Evolutionary conservation across 1,284 basidiomycete species (phyloP), one percentile per base, ranked within the genome.

Genomic region (Neonothopanus nambi): DNA sequence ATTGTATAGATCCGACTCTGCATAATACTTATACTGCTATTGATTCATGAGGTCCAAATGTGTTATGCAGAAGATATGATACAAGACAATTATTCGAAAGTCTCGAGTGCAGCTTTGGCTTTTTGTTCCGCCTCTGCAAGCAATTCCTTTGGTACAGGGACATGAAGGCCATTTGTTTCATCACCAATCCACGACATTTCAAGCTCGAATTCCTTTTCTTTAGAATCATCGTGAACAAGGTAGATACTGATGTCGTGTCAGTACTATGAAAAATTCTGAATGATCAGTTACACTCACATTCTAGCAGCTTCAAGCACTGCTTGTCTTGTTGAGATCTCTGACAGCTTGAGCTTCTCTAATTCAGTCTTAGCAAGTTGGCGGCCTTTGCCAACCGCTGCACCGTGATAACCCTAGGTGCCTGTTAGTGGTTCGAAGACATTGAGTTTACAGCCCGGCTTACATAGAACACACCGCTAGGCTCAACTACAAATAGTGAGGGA

Each of bases 181-280:
- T 86, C 80, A 26, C 94, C 86, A 56, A 98, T 85, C 97, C 97
- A 99, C 36, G 95, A 93, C 80, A 99, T 84, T 71, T 99, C 97
- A 21, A 99, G 82, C 70, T 99, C 97, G 63, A 99, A 99, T 51
- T 95, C 91, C 68, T 97, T 97, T 74, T 99, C 96, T 70, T 98
- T 98, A 54, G 91, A 80, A 63, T 99, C 97, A 60, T 99, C 96
- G 67, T 99, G 97, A 13, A 97, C 95, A 53, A 95, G 84, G 74
- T 98, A 95, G 68, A 99, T 96, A 68, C 95, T 98, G 3, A 39
- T 20, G 36, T 38, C 50, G 21, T 26, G 38, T 40, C 12, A 23
- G 28, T 24, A 18, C n/a, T 20, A 30, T 40, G 43, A 21, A 41
- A 55, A 36, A 57, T 39, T 21, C 46, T 30, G 24, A 51, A 24